Conservation (phyloP, 805 yeast species). For the Yarrowia divulgata region DNA sequence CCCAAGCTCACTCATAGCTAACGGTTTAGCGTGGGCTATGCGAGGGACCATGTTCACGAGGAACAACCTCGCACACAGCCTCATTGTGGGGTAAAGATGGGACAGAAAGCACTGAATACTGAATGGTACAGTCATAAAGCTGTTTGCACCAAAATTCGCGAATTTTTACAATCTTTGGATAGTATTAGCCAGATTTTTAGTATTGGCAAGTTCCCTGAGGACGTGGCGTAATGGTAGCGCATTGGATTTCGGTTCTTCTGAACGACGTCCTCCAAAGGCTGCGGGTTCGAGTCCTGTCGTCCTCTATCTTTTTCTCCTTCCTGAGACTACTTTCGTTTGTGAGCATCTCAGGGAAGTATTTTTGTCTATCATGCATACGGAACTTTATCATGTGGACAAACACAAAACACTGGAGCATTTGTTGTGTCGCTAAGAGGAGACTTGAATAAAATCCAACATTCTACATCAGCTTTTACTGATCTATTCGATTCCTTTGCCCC, state of each 20-base stretch:
- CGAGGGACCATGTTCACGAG: no score
- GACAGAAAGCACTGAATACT: no score
- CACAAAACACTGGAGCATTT: no score
- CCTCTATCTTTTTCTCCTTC: slow-evolving; percentile 1
- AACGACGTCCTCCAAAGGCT: slow-evolving; percentile 39
- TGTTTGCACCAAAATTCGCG: no score
- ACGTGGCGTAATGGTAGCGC: slow-evolving; percentile 39
- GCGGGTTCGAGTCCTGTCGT: slow-evolving; percentile 39
- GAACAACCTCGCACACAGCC: no score
- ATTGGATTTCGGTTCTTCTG: slow-evolving; percentile 37
- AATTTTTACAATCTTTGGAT: not conserved
- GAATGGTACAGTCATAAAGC: no score
- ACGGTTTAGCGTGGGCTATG: not conserved
- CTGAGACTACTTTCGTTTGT: not conserved
- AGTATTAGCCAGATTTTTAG: not conserved
- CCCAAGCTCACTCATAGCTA: not conserved
- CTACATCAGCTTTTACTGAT: no score
- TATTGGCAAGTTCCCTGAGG: not conserved
- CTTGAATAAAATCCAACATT: no score
- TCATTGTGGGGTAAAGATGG: no score
- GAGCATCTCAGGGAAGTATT: not conserved
- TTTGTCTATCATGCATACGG: not conserved
- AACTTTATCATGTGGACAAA: not conserved
- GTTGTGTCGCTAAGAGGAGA: no score
- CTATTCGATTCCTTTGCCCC: no score